Evolutionary conservation across 352 stramenopile genomes (phyloP).

Genomic region (Globisporangium solare): DNA sequence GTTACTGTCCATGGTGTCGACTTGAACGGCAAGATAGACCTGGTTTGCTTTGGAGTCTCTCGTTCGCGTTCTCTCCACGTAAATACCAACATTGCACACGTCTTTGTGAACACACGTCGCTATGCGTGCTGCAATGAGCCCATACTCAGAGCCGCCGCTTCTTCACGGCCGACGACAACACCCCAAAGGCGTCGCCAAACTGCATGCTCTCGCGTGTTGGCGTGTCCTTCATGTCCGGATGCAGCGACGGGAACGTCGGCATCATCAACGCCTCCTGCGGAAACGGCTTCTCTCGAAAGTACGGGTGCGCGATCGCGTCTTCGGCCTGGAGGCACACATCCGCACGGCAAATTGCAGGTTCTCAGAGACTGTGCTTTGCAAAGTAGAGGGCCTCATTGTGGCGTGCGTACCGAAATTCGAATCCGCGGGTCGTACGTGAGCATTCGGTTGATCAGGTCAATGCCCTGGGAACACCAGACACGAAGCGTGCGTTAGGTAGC

Average conservation of each 20-base stretch:
- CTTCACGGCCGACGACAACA: conserved; percentile 1
- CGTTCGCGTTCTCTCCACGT: too few relatives aligned
- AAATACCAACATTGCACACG: too few relatives aligned
- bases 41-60: too few relatives aligned
- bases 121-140: neutral
- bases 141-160: conserved; percentile 10
- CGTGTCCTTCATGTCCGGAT: conserved; percentile 32
- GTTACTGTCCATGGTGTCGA: too few relatives aligned
- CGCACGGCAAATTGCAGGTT: neutral
- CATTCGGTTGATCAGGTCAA: conserved; percentile 43
- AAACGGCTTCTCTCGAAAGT: conserved; percentile 63
- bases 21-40: too few relatives aligned
- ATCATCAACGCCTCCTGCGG: conserved; percentile 57
- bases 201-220: conserved; percentile 6
- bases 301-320: conserved; percentile 46
- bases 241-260: conserved; percentile 56
- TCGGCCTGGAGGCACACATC: conserved; percentile 18
- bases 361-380: too few relatives aligned
- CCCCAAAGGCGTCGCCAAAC: conserved; percentile 13
- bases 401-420: conserved; percentile 37
- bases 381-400: too few relatives aligned
- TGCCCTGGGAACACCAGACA: conserved; percentile 17
- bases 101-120: neutral
- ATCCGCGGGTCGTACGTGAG: conserved; percentile 48
- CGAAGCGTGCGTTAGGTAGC: too few relatives aligned